phyloP scores from a whole-genome alignment of 345 rosid species.

The Gynandropsis gynandra region DNA sequence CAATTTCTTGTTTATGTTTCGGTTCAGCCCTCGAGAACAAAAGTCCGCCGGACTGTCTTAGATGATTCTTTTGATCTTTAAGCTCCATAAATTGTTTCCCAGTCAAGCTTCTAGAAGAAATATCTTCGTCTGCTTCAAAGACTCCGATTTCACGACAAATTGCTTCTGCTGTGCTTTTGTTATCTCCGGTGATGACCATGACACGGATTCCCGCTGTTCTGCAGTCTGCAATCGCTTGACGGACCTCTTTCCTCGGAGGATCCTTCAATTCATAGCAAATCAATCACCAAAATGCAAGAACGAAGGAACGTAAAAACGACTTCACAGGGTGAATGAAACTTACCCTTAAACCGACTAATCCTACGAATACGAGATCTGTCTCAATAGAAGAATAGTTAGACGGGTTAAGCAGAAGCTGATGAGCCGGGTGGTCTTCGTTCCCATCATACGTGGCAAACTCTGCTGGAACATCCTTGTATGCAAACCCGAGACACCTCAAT shows the following conservation, averaged over 20 bases:
- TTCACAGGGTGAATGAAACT: conserved; percentile 18
- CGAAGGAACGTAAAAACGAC: neutral
- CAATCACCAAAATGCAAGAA: conserved; percentile 4
- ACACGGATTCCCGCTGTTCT: conserved; percentile 94
- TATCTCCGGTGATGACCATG: conserved; percentile 96
- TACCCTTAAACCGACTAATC: conserved; percentile 85
- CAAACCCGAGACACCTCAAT: conserved; percentile 86
- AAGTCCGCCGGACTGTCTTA: conserved; percentile 72
- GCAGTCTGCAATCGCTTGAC: conserved; percentile 93
- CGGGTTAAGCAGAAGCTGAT: conserved; percentile 68
- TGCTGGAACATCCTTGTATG: conserved; percentile 47
- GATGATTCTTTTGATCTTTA: conserved; percentile 44
- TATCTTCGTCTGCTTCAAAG: conserved; percentile 58
- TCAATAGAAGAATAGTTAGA: conserved; percentile 70
- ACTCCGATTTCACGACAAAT: conserved; percentile 95
- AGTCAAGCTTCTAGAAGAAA: conserved; percentile 61
- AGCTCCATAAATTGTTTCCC: conserved; percentile 76
- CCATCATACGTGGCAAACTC: conserved; percentile 72
- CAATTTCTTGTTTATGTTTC: conserved; percentile 94
- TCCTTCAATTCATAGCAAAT: conserved; percentile 41
- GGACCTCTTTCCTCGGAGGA: conserved; percentile 94
- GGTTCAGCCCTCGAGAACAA: conserved; percentile 98
- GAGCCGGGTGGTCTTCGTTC: conserved; percentile 87
- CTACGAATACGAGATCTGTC: conserved; percentile 66
- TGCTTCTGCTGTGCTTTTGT: conserved; percentile 92